Base-by-base conservation (phyloP, 306 rosid genomes). In the Cucumis cinereus region DNA sequence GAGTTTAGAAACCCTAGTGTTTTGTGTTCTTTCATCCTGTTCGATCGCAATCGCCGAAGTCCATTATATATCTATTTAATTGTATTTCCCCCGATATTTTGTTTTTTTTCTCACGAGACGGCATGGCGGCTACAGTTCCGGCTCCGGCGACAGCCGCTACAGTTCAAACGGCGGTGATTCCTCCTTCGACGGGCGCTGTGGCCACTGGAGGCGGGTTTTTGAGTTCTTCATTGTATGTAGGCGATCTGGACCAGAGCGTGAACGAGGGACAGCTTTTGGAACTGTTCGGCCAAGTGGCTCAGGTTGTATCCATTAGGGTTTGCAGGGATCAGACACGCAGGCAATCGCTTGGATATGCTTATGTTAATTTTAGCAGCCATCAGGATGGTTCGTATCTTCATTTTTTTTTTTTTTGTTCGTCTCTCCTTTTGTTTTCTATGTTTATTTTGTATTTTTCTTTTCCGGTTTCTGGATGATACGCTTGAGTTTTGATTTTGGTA, bases 291-390 rank as follows among this genome's bases (percentile, higher is more conserved):
- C 87, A 70, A 26, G 87, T 89, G 13, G 92, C 78, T 28, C 87
- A 49, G 77, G 83, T 93, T 17, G 66, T 79, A 6, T 90, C 97
- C 26, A 63, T 91, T 61, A 85, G 96, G 86, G 93, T 93, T 79
- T 93, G 98, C 23, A 85, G 97, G 83, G 98, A 91, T 84, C 92
- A 86, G 81, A 55, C 77, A 6, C 84, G 66, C 49, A 79, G 88
- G 73, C 81, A 80, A 55, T 93, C 98, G 20, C 98, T 93, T 10
- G 98, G 97, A 58, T 93, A 93, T 66, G 96, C 87, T 53, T 93
- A 91, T 55, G 98, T 93, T 76, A 93, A 93, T 74, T 90, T 75
- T 22, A 3, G 57, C 79, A 87, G 22, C 16, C 73, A 85, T 7
- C 92, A 87, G 23, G 96, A 93, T 10, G 97, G 98, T 93, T 14